Conservation (phyloP, 2,329 filamentous ascomycete species). For the Dendrostoma leiphaemia region DNA sequence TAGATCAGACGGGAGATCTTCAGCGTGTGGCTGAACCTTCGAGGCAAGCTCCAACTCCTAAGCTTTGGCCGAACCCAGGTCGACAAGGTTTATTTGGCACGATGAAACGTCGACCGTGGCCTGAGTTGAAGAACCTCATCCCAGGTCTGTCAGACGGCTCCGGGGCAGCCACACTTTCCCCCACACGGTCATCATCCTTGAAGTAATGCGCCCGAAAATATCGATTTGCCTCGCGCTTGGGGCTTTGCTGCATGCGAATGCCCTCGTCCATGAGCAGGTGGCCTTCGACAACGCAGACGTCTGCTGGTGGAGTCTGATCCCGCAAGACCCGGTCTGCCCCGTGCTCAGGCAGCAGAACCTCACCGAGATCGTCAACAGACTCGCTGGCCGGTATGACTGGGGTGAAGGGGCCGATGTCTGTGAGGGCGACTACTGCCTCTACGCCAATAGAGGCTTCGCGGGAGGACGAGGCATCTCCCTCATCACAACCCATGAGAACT, state of each 20-base stretch:
- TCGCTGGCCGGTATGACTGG: slow-evolving; percentile 29
- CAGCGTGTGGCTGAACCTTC: no score
- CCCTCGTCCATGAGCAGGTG: slow-evolving; percentile 14
- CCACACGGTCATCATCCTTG: not conserved
- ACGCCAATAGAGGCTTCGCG: slow-evolving; percentile 18
- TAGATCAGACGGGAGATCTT: no score
- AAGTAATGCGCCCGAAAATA: not conserved
- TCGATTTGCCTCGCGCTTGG: not conserved
- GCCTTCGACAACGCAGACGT: slow-evolving; percentile 16
- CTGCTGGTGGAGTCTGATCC: slow-evolving; percentile 16
- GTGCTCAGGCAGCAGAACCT: slow-evolving; percentile 33
- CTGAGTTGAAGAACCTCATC: not conserved
- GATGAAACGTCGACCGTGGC: not conserved
- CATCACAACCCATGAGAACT: slow-evolving; percentile 18
- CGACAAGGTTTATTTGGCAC: not conserved
- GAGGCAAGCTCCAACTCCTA: no score
- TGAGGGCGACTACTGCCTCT: slow-evolving; percentile 22
- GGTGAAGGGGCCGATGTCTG: slow-evolving; percentile 21
- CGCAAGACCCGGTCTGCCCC: slow-evolving; percentile 14
- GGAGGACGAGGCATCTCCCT: slow-evolving; percentile 21
- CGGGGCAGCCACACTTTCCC: not conserved
- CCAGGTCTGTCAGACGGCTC: not conserved
- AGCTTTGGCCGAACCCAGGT: no score
- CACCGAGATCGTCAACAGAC: slow-evolving; percentile 36
- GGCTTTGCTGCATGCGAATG: not conserved